A percentile compares a stretch with the other conserved stretches of the same genome.
Conservation (phyloP, 768 basidiomycete species). For the Aureoboletus auriporus region DNA sequence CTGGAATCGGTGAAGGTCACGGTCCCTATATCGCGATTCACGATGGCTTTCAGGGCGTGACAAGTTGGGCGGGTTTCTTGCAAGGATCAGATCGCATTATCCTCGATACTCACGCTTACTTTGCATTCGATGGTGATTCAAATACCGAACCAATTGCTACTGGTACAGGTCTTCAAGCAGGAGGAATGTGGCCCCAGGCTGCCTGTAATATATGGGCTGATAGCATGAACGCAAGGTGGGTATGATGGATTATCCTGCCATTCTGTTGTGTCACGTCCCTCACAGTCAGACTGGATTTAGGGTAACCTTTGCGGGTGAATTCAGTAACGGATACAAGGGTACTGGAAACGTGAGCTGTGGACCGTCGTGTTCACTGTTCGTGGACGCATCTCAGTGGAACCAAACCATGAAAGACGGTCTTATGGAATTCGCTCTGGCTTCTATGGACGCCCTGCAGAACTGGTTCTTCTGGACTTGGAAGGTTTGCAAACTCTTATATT, state of each 20-base stretch:
- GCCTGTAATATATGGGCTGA: constrained; percentile 61
- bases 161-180: constrained; percentile 30
- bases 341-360: constrained; percentile 24
- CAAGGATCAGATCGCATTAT: constrained; percentile 57
- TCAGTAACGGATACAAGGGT: constrained; percentile 61
- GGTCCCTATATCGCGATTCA: constrained; percentile 58
- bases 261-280: not conserved
- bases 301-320: constrained; percentile 73
- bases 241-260: not conserved
- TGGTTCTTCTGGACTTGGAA: constrained; percentile 85
- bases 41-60: constrained; percentile 53
- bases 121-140: constrained; percentile 49
- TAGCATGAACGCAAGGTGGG: constrained; percentile 43
- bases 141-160: constrained; percentile 31
- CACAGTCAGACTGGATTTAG: constrained; percentile 55
- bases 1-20: constrained; percentile 63
- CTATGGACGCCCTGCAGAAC: constrained; percentile 65
- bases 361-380: constrained; percentile 39
- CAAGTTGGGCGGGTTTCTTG: constrained; percentile 46
- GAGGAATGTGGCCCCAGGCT: constrained; percentile 43
- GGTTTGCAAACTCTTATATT: constrained; percentile 26
- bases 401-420: constrained; percentile 49
- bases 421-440: constrained; percentile 45
- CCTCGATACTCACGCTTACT: constrained; percentile 68
- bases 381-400: constrained; percentile 51